Base-by-base conservation (phyloP, 805 yeast species). In the Tetrapisispora nanseiensis region DNA sequence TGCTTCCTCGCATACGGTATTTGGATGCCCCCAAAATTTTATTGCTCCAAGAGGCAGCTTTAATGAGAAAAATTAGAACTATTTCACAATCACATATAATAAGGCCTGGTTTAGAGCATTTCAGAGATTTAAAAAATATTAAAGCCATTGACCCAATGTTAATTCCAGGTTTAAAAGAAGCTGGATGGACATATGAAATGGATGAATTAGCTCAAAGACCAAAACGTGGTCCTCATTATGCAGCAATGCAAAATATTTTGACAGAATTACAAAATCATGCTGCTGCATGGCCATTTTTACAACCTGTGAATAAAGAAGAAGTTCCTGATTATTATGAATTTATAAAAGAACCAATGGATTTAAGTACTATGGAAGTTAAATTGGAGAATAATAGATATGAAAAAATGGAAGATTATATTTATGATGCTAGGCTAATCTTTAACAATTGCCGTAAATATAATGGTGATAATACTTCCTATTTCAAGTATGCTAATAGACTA, bases 121-220 rank as follows among this genome's bases (percentile, higher is more conserved):
- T 92, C 65, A 71, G 73, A 47, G 74, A 75, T 47, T 37, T 58
- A 26, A 57, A 59, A 50, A 66, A 65, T 38, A 70, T 66, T 42
- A 70, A 66, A 56, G 75, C 74, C 38, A 58, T 85, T n/a, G 87
- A 86, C 54, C 95, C 97, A 6, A 68, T 80, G 68, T 68, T 69
- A 13, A 86, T 92, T 18, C 97, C 98, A 0, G 98, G 98, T 0
- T 69, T 92, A 39, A 72, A 75, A 50, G 97, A 89, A 59, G 84
- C 94, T 4, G 98, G 98, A 0, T 92, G 98, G 98, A 85, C 95
- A 26, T 92, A 90, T 29, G 98, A 90, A 61, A 89, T 92, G 95
- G 99, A 92, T 61, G 90, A 86, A 52, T 67, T 92, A 45, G 97
- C 97, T 0, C 90, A 94, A 55, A 76, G 86, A 56, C 97, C 98